Conservation (phyloP, 164 flowering plant species). For the Brasenia schreberi region DNA sequence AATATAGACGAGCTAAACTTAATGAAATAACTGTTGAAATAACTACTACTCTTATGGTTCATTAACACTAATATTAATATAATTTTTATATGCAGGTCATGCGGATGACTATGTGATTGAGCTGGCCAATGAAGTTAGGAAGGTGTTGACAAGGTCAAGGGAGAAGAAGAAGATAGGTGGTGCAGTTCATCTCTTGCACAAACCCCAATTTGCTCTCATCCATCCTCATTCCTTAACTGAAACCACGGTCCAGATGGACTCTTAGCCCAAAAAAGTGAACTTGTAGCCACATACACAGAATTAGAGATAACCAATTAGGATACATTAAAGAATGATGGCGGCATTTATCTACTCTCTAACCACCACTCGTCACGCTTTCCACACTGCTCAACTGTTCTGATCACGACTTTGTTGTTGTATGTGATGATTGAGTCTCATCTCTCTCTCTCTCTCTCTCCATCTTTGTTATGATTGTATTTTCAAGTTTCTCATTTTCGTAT, state of each 20-base stretch:
- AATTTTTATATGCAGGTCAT: constrained; percentile 38
- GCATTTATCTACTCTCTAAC: too few species aligned
- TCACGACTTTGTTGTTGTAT: too few species aligned
- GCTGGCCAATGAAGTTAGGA: constrained; percentile 89
- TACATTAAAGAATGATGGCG: too few species aligned
- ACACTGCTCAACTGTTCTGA: too few species aligned
- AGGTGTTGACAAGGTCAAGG: constrained; percentile 38
- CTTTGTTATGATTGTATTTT: too few species aligned
- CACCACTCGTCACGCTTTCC: too few species aligned
- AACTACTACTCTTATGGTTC: not conserved
- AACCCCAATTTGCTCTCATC: constrained; percentile 27
- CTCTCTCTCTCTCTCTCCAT: too few species aligned
- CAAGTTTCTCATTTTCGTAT: too few species aligned
- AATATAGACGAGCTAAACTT: not conserved
- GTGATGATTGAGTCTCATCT: too few species aligned
- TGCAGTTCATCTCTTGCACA: constrained; percentile 22
- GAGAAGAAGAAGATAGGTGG: constrained; percentile 14
- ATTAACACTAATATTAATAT: not conserved
- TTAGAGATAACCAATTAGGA: too few species aligned
- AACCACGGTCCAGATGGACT: constrained; percentile 50
- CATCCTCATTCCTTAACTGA: constrained; percentile 34
- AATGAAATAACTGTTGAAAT: not conserved
- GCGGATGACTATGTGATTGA: constrained; percentile 71
- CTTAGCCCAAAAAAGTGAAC: not conserved
- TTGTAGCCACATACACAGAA: too few species aligned